These are phyloP conservation scores for Candida peoriensis DNA, from an alignment of 805 yeast species.

Conservation along the genomic window DNA sequence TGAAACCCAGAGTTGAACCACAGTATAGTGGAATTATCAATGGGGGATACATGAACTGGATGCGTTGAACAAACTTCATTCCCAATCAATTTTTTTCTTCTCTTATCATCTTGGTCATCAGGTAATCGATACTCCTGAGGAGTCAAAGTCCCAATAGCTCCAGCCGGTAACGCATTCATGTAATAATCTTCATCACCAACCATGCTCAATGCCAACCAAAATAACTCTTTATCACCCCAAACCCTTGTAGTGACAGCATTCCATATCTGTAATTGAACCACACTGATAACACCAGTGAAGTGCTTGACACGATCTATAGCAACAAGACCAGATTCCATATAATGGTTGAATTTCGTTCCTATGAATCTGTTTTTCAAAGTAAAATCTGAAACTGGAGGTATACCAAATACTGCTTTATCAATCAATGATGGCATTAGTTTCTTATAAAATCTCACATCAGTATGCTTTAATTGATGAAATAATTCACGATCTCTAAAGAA, in stretches of 20 bases:
- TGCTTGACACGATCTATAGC: slow-evolving; percentile 42
- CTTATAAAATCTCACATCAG: slow-evolving; percentile 34
- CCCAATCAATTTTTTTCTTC: slow-evolving; percentile 17
- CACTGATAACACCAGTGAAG: slow-evolving; percentile 41
- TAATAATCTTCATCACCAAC: slow-evolving; percentile 50
- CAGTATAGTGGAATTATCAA: slow-evolving; percentile 41
- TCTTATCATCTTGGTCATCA: slow-evolving; percentile 13
- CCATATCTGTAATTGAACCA: slow-evolving; percentile 35
- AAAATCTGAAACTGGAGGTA: slow-evolving; percentile 31
- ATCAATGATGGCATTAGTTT: slow-evolving; percentile 38
- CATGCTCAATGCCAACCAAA: slow-evolving; percentile 56
- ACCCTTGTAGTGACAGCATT: slow-evolving; percentile 38
- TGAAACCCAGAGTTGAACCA: slow-evolving; percentile 65
- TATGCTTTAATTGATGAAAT: slow-evolving; percentile 18
- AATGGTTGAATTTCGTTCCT: slow-evolving; percentile 32
- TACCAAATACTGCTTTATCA: slow-evolving; percentile 31
- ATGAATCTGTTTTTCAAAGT: slow-evolving; percentile 36
- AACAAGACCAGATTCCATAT: slow-evolving; percentile 42
- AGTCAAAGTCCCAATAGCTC: slow-evolving; percentile 46
- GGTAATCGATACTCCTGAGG: slow-evolving; percentile 14
- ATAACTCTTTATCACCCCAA: slow-evolving; percentile 67
- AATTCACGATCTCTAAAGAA: slow-evolving; percentile 45
- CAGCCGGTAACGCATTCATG: slow-evolving; percentile 50
- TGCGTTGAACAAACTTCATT: slow-evolving; percentile 55
- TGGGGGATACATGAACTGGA: slow-evolving; percentile 51